Evolutionary conservation across 164 flowering plant species (phyloP).

Genomic region (Vitis riparia): DNA sequence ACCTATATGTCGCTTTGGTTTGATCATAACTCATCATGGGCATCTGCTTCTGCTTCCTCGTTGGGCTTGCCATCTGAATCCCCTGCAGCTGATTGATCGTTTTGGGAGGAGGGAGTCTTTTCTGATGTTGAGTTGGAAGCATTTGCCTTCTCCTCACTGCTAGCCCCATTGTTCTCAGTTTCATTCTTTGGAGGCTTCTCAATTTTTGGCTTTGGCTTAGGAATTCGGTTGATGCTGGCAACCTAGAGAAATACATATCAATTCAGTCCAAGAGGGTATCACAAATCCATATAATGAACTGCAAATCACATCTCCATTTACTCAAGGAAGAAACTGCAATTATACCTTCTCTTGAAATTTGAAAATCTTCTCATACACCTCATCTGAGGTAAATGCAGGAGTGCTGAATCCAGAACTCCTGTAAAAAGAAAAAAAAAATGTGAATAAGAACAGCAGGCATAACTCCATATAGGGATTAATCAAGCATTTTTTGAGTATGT

Average conservation of each 20-base stretch:
- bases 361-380: conserved; percentile 57
- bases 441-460: not conserved
- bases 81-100: conserved; percentile 17
- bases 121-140: conserved; percentile 26
- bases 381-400: conserved; percentile 82
- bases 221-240: conserved; percentile 63
- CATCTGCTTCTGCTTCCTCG: conserved; percentile 26
- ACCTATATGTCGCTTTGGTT: too few species aligned
- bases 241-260: conserved; percentile 44
- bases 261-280: not conserved
- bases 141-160: conserved; percentile 21
- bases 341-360: conserved; percentile 76
- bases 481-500: too few species aligned
- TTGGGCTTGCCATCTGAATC: conserved; percentile 23
- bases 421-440: conserved; percentile 6
- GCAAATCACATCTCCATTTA: not conserved
- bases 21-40: conserved; percentile 57
- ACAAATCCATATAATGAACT: conserved; percentile 6
- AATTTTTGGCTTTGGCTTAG: conserved; percentile 93
- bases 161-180: conserved; percentile 34
- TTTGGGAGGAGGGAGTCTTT: conserved; percentile 18
- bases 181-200: conserved; percentile 77
- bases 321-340: not conserved
- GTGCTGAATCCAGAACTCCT: conserved; percentile 60
- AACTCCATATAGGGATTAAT: too few species aligned